phyloP scores from a whole-genome alignment of 2,329 filamentous ascomycete species.

The Daldinia eschscholtzii region DNA sequence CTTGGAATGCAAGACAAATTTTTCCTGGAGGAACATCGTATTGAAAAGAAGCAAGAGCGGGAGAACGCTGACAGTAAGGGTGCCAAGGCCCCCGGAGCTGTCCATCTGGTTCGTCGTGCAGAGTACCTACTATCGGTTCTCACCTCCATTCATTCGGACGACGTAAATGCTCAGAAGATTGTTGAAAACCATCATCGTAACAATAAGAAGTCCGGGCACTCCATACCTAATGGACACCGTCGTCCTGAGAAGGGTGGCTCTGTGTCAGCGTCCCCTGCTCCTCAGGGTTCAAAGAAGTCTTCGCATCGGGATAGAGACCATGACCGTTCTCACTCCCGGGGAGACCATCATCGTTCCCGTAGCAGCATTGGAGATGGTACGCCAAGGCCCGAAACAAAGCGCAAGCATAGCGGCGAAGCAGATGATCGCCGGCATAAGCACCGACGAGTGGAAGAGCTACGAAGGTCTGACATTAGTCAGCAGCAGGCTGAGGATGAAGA shows the following conservation, averaged over 20 bases:
- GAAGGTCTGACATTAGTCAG: slow-evolving; percentile 53
- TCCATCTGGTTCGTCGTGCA: slow-evolving; percentile 93
- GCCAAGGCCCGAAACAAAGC: slow-evolving; percentile 68
- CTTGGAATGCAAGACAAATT: slow-evolving; percentile 90
- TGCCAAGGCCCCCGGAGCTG: slow-evolving; percentile 94
- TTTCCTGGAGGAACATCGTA: slow-evolving; percentile 97
- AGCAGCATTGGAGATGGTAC: slow-evolving; percentile 65
- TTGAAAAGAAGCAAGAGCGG: slow-evolving; percentile 95
- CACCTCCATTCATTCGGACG: slow-evolving; percentile 84
- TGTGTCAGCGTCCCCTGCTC: slow-evolving; percentile 78
- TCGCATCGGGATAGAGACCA: slow-evolving; percentile 63
- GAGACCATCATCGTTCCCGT: slow-evolving; percentile 64
- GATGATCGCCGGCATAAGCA: slow-evolving; percentile 65
- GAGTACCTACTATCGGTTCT: slow-evolving; percentile 97
- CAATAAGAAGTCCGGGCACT: slow-evolving; percentile 78
- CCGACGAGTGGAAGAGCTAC: slow-evolving; percentile 63
- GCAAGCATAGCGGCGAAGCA: slow-evolving; percentile 69
- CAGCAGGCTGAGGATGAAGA: slow-evolving; percentile 58
- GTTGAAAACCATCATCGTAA: slow-evolving; percentile 95
- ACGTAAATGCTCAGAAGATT: slow-evolving; percentile 79
- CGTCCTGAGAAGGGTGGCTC: slow-evolving; percentile 69
- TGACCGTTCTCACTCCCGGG: slow-evolving; percentile 56
- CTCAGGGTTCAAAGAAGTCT: slow-evolving; percentile 63
- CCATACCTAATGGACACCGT: slow-evolving; percentile 70
- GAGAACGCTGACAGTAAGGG: slow-evolving; percentile 81